Evolutionary conservation across 2,329 filamentous ascomycete genomes (phyloP).

Genomic region (Xylariaceae sp.): DNA sequence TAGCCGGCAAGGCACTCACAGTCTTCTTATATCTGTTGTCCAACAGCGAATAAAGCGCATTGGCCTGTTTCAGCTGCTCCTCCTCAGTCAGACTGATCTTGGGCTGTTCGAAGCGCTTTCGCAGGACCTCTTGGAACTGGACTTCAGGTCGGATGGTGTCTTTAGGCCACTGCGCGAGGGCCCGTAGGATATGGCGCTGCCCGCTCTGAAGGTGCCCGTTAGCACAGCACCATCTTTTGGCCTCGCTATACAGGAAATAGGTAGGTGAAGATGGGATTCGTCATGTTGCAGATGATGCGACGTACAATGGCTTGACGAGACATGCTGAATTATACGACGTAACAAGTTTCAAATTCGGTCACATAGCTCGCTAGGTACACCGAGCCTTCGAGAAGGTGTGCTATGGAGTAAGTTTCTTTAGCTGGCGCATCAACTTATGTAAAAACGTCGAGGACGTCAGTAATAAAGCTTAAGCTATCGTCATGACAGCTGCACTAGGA

Average conservation of each 20-base stretch:
- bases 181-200: constrained; percentile 55
- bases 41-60: constrained; percentile 64
- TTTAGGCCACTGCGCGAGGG: constrained; percentile 65
- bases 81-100: constrained; percentile 46
- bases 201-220: constrained; percentile 44
- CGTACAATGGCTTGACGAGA: constrained; percentile 37
- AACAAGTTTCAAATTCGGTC: neutral
- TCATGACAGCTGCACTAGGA: neutral
- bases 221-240: constrained; percentile 13
- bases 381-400: neutral
- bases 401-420: neutral
- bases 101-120: constrained; percentile 49
- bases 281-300: constrained; percentile 14
- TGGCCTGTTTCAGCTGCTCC: constrained; percentile 61
- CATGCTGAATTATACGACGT: constrained; percentile 19
- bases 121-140: constrained; percentile 65
- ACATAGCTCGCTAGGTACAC: neutral
- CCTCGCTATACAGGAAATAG: neutral
- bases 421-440: neutral
- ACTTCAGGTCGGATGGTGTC: constrained; percentile 67
- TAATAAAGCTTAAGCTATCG: no score
- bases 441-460: constrained; percentile 19
- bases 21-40: constrained; percentile 64
- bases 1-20: constrained; percentile 44
- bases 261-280: no score